Base-by-base conservation (phyloP, 345 rosid species). In the Arabidopsis arenosa region DNA sequence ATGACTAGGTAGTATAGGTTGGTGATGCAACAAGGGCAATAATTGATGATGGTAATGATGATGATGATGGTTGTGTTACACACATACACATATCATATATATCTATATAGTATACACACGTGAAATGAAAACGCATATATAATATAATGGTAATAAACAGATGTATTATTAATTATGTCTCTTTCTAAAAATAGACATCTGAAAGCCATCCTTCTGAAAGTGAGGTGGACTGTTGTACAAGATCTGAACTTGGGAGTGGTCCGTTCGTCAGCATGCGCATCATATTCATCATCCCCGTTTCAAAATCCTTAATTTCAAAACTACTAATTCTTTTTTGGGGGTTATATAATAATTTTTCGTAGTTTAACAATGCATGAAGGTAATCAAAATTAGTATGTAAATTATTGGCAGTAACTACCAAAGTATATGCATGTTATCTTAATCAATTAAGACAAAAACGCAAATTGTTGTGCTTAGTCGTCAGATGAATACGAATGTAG, bases 121-220 rank as follows among this genome's bases (percentile, higher is more conserved):
- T 68, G 36, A 62, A 43, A 23, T 43, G 44, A 26, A 66, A 75
- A 49, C 51, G 53, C 78, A 66, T 48, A 17, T 15, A 48, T 48
- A 58, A 17, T 15, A 48, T 48, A 58, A 75, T 76, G 75, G 49
- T 76, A 53, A 61, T 59, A 70, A 55, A 70, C 59, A 70, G 60
- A 70, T 40, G 44, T 75, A 28, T 69, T 37, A 70, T 70, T 70
- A 77, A 70, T 54, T 36, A 63, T 70, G 75, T 76, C 72, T 70
- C 66, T 76, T 76, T 70, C 80, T 56, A 15, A 39, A 70, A 63
- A 37, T 56, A 70, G 80, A 77, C 63, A 55, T 33, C 12, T 77
- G 71, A 77, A 76, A 77, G 44, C 75, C 75, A 56, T 70, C 65
- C 66, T 77, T 77, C 75, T 70, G 75, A 70, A 70, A 76, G 52